Evolutionary conservation across 495 filamentous ascomycete species (phyloP), one percentile per base, ranked within the genome.

Genomic region (Penicillium silybi): DNA sequence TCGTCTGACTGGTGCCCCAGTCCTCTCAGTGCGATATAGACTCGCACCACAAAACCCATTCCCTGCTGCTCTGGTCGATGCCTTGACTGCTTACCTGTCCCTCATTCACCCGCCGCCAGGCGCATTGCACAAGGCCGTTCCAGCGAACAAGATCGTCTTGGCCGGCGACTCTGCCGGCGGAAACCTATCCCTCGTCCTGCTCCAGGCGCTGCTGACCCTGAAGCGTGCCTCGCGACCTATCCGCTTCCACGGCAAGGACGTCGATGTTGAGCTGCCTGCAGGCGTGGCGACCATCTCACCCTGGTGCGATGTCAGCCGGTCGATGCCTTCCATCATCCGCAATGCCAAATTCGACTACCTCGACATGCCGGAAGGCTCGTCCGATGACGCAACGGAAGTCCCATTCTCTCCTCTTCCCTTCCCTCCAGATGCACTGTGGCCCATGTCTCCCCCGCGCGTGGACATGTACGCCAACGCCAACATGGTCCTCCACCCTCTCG

Each of bases 131-230:
- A 69, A 77, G 18, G 72, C 90, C 13, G 74, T 96, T 4, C 70
- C 75, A 4, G 73, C 92, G 2, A 73, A 76, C 44, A 76, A 92
- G 46, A 89, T 97, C 40, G 76, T 92, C 27, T 70, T 96, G 42
- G 79, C 84, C 9, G 92, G 92, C n/a, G 92, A 97, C 64, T 89
- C 84, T 26, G 92, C 92, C 0, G 92, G 92, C 20, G 92, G 88
- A 7, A 89, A 90, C 52, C 79, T 97, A 4, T 66, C 71, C 10
- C 72, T 92, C 3, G 78, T 81, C 6, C 82, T 97, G 0, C 68
- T 91, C 1, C 89, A 89, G 61, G 79, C 84, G 0, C 61, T 96
- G 3, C 75, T 96, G 7, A 82, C 91, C 35, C 73, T 95, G 17
- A 78, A 80, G 29, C 85, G 83, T 20, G 58, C 67, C 11, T 67